Evolutionary conservation across 768 basidiomycete genomes (phyloP).

Genomic region (Suillus tomentosus): DNA sequence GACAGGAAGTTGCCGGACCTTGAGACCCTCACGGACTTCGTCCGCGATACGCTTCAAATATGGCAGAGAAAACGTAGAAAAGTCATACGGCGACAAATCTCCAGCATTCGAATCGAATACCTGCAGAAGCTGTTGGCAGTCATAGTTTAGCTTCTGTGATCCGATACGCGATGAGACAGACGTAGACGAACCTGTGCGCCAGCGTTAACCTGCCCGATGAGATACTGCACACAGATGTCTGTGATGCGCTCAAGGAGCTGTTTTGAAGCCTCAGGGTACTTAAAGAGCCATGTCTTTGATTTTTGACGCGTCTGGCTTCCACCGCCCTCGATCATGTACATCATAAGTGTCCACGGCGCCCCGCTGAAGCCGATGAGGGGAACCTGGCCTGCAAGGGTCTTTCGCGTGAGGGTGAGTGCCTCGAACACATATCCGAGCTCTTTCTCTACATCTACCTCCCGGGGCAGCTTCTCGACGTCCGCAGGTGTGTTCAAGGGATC

Average conservation of each 20-base stretch:
- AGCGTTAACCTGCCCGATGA: constrained; percentile 91
- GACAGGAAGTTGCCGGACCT: constrained; percentile 49
- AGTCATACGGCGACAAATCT: constrained; percentile 89
- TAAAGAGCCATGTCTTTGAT: constrained; percentile 93
- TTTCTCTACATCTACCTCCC: constrained; percentile 74
- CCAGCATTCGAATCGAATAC: constrained; percentile 97
- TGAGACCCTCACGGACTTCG: constrained; percentile 63
- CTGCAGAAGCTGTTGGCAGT: constrained; percentile 75
- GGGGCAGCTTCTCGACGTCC: constrained; percentile 64
- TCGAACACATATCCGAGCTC: constrained; percentile 91
- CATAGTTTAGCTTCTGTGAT: neutral
- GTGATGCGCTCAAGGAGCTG: constrained; percentile 78
- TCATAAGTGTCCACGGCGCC: constrained; percentile 97
- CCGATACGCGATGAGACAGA: neutral
- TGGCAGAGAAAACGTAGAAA: constrained; percentile 80
- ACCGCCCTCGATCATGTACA: constrained; percentile 98
- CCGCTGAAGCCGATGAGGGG: constrained; percentile 98
- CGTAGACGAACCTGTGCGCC: constrained; percentile 84
- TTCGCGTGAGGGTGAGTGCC: constrained; percentile 85
- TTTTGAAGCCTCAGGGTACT: constrained; percentile 82
- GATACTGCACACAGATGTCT: constrained; percentile 85
- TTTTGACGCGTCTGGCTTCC: constrained; percentile 89
- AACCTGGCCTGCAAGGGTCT: constrained; percentile 80
- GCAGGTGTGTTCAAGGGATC: constrained; percentile 77
- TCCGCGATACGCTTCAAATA: constrained; percentile 71